Base-by-base conservation (phyloP, 2,329 filamentous ascomycete genomes). In the Metarhizium robertsii region DNA sequence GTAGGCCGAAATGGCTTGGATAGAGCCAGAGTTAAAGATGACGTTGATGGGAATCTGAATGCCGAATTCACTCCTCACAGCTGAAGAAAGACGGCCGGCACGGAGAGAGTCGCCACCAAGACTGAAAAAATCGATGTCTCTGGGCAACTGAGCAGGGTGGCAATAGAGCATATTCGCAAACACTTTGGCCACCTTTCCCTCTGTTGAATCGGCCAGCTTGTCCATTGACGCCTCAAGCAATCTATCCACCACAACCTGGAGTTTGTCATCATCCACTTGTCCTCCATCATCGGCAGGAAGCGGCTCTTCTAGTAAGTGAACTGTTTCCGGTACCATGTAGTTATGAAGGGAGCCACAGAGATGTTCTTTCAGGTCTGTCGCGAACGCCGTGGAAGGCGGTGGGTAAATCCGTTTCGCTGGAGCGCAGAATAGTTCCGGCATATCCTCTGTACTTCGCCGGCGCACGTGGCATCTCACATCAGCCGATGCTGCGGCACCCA, bases 51-150 rank as follows among this genome's bases (percentile, higher is more conserved):
- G 74, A 0, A 82, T 66, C 20, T 74, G 71, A 1, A 79, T 67
- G 20, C 70, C 66, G 57, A 81, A 79, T 52, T 77, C 70, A 32
- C 69, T 70, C n/a, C 79, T 73, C 4, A 83, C 69, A 2, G 69
- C 66, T 1, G 79, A 80, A 6, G 80, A 67, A 0, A 83, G 70
- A 38, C 72, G 71, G 2, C 79, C 80, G 36, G 79, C 79, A 20
- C 71, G 71, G 50, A 83, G 69, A 40, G 77, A 80, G 60, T 82
- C 78, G 18, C 80, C 79, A 6, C 79, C 79, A 16, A 79, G 69
- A 13, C 70, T 69, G 60, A 80, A 80, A 61, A 81, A 80, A 61
- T 80, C 76, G 0, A 74, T 73, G 2, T 71, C 63, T 0, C 62
- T 58, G 1, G 67, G 61, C 13, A 80, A 66, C 2, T 77, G 73